Evolutionary conservation across 208 protist genomes (phyloP).

Genomic region (Tritrichomonas foetus): DNA sequence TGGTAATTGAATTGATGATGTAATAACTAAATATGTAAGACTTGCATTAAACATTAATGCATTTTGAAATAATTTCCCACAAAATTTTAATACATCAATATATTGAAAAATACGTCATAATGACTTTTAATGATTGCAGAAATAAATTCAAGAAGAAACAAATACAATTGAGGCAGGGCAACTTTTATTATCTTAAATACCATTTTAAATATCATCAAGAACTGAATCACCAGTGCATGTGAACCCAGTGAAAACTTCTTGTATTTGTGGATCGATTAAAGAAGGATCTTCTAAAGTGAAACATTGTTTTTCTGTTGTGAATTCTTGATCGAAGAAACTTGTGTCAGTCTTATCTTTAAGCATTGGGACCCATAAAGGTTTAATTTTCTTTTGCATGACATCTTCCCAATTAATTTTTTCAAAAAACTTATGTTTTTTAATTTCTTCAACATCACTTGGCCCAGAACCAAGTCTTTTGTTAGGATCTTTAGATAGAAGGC

Average conservation of each 20-base stretch:
- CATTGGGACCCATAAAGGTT: conserved; percentile 40
- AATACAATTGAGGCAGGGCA: no score
- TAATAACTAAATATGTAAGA: no score
- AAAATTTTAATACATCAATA: no score
- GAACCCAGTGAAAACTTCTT: not conserved
- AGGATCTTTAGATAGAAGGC: conserved; percentile 49
- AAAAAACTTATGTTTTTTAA: conserved; percentile 57
- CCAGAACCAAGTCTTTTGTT: conserved; percentile 50
- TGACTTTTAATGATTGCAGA: no score
- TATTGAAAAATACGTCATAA: no score
- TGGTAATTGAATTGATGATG: no score
- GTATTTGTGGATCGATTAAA: not conserved
- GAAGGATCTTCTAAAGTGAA: conserved; percentile 11
- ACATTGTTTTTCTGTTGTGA: conserved; percentile 42
- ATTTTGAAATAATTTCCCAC: no score
- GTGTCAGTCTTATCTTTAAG: conserved; percentile 29
- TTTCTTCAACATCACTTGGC: conserved; percentile 50
- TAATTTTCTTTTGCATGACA: conserved; percentile 34
- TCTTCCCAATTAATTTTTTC: conserved; percentile 42
- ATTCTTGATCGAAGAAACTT: conserved; percentile 45
- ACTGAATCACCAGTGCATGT: conserved; percentile 9
- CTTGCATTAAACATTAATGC: no score
- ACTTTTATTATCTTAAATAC: no score
- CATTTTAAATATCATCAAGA: no score
- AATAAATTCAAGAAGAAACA: no score